These are phyloP conservation scores for Rubia balearica DNA, from an alignment of 305 asterid genomes.

Conservation along the genomic window DNA sequence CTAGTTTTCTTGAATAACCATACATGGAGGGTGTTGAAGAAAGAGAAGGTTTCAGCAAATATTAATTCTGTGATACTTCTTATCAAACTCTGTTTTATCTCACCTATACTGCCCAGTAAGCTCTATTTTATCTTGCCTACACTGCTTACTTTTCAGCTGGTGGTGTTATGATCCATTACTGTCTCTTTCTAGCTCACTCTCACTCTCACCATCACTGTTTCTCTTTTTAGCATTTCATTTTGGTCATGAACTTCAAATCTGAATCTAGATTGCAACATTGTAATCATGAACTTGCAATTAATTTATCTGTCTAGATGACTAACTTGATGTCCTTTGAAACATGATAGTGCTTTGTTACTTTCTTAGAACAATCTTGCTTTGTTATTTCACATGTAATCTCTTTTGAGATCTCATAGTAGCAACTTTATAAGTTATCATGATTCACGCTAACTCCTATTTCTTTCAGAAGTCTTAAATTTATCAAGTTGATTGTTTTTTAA, in stretches of 20 bases:
- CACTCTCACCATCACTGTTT: background rate
- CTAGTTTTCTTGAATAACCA: background rate
- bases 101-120: background rate
- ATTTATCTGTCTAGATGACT: background rate
- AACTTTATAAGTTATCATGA: background rate
- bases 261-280: background rate
- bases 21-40: background rate
- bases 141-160: background rate
- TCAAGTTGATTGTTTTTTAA: conserved; percentile 18
- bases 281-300: background rate
- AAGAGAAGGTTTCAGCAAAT: background rate
- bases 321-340: background rate
- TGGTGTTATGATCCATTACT: background rate
- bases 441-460: background rate
- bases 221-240: background rate
- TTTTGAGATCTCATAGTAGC: background rate
- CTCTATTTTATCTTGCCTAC: background rate
- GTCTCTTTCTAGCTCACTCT: background rate
- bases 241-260: background rate
- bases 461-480: conserved; percentile 2
- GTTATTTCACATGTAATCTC: background rate
- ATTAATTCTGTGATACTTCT: background rate
- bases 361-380: background rate
- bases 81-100: background rate
- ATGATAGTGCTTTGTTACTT: background rate